A percentile compares a stretch with the other conserved stretches of the same genome.
Evolutionary conservation across 1,284 basidiomycete genomes (phyloP).

Genomic region (Amylostereum chailletii): DNA sequence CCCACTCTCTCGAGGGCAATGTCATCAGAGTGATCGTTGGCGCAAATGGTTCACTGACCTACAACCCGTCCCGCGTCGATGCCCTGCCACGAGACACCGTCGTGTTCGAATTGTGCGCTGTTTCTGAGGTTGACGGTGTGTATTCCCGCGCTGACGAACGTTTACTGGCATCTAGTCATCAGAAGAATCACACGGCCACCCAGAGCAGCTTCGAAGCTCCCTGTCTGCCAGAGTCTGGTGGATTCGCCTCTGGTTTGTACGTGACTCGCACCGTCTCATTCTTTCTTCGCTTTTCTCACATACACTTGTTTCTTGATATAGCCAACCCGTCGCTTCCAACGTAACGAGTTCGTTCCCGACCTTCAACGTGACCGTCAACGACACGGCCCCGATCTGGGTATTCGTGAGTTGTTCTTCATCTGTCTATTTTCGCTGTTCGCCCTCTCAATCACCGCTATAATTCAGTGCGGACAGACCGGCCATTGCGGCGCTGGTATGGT

Average conservation of each 20-base stretch:
- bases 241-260: conserved; percentile 56
- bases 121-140: not conserved
- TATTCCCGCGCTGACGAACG: not conserved
- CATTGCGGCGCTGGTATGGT: conserved; percentile 62
- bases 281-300: conserved; percentile 34
- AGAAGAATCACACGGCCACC: conserved; percentile 48
- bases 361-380: conserved; percentile 26
- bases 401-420: conserved; percentile 14
- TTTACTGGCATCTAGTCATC: conserved; percentile 40
- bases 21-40: conserved; percentile 46
- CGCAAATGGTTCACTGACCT: conserved; percentile 30
- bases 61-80: conserved; percentile 39
- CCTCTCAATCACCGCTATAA: conserved; percentile 19
- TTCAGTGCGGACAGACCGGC: conserved; percentile 25
- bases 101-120: conserved; percentile 46
- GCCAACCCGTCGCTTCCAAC: conserved; percentile 39
- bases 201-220: conserved; percentile 49
- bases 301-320: conserved; percentile 16
- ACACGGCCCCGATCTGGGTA: conserved; percentile 33
- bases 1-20: conserved; percentile 30
- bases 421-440: not conserved
- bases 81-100: conserved; percentile 43
- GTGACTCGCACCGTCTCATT: conserved; percentile 64
- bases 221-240: conserved; percentile 37
- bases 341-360: conserved; percentile 27